phyloP scores from a whole-genome alignment of 352 stramenopile genomes.

The Peronosclerospora sorghi region DNA sequence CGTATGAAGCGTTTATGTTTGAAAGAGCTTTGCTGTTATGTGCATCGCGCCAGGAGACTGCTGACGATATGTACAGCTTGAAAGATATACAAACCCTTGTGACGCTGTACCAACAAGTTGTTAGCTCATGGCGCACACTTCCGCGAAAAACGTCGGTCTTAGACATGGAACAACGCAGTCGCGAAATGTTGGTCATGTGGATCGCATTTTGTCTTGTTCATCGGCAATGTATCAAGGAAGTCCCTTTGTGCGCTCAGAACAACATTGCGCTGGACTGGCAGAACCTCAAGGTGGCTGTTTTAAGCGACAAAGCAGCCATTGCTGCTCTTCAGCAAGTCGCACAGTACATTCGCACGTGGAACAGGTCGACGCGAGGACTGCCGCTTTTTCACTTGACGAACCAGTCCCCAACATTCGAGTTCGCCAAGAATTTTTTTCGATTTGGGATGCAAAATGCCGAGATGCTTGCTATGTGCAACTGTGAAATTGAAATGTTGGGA shows the following conservation, averaged over 20 bases:
- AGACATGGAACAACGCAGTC: conserved; percentile 28
- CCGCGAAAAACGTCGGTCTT: conserved; percentile 8
- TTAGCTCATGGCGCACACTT: conserved; percentile 7
- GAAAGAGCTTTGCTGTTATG: not conserved
- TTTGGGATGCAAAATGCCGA: conserved; percentile 11
- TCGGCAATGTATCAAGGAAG: conserved; percentile 6
- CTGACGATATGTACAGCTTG: not conserved
- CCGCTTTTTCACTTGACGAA: conserved; percentile 33
- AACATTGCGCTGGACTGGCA: conserved; percentile 31
- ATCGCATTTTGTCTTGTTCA: conserved; percentile 34
- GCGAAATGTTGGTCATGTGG: conserved; percentile 30
- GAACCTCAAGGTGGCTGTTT: conserved; percentile 27
- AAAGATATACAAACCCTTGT: conserved; percentile 10
- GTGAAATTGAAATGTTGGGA: conserved; percentile 11
- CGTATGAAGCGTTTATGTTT: conserved; percentile 27
- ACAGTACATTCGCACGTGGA: conserved; percentile 31
- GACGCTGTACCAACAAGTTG: conserved; percentile 8
- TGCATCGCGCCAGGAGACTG: not conserved
- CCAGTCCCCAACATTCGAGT: conserved; percentile 26
- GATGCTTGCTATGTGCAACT: conserved; percentile 6
- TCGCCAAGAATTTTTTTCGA: conserved; percentile 15
- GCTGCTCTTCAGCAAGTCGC: conserved; percentile 21
- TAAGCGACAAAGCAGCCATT: conserved; percentile 20
- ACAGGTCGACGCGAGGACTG: not conserved
- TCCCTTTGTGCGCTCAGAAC: conserved; percentile 17